These are phyloP conservation scores for Candida pseudoglaebosa DNA, from an alignment of 805 yeast genomes.

Conservation along the genomic window DNA sequence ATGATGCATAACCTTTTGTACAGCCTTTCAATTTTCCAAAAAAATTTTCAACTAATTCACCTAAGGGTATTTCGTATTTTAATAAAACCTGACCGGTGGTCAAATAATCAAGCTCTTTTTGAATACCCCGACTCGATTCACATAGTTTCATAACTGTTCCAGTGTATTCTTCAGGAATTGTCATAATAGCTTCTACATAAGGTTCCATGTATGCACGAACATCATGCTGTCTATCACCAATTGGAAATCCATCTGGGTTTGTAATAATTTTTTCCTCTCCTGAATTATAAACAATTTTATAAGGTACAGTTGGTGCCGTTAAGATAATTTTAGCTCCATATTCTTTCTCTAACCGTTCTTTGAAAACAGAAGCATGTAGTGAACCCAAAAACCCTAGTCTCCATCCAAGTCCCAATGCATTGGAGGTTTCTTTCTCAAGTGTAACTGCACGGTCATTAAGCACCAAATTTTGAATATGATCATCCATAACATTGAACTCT, in stretches of 20 bases:
- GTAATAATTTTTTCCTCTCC: constrained; percentile 66
- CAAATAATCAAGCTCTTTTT: constrained; percentile 71
- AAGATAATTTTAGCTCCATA: constrained; percentile 89
- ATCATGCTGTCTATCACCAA: constrained; percentile 41
- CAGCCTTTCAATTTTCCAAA: constrained; percentile 89
- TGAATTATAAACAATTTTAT: constrained; percentile 63
- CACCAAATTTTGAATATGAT: constrained; percentile 81
- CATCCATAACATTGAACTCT: constrained; percentile 85
- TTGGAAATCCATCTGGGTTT: constrained; percentile 93
- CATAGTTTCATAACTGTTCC: constrained; percentile 86
- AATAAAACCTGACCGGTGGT: constrained; percentile 77
- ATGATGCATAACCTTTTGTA: constrained; percentile 88
- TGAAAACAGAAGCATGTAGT: constrained; percentile 90
- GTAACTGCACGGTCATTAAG: constrained; percentile 91
- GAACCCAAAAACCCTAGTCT: constrained; percentile 93
- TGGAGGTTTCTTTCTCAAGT: constrained; percentile 83
- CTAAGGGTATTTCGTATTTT: constrained; percentile 78
- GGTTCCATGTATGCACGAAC: constrained; percentile 70
- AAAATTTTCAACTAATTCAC: constrained; percentile 90
- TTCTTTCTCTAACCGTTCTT: constrained; percentile 86
- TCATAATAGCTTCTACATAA: constrained; percentile 82
- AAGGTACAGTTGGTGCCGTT: constrained; percentile 96
- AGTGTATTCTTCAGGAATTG: constrained; percentile 83
- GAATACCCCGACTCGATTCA: constrained; percentile 79
- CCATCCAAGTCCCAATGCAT: constrained; percentile 97